Base-by-base conservation (phyloP, 345 rosid species). In the Eucalyptus urophylla region DNA sequence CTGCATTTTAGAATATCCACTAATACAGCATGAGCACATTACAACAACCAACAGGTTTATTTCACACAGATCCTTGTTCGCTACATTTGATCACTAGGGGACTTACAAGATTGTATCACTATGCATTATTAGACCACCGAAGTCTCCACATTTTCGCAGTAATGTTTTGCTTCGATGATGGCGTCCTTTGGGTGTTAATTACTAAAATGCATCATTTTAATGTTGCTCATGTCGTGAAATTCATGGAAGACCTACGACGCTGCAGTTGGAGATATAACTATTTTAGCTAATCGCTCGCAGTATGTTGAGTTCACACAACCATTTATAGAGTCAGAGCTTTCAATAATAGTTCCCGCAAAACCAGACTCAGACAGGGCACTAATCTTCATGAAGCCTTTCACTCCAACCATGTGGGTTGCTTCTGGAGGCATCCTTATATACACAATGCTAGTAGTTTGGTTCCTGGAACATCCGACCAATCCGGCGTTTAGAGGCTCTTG, bases 361-460 rank as follows among this genome's bases (percentile, higher is more conserved):
- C 54, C 89, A 29, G 65, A 89, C 4, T 86, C 88, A 76, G 56
- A 88, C 31, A 91, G 93, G 2, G 86, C 92, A 1, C 94, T 95
- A 94, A 88, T 92, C 88, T 94, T 95, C 90, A 47, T 91, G 86
- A 92, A 91, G 88, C 97, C 97, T 29, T 94, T 95, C 92, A 92
- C 94, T n/a, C 8, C 45, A 88, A 44, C 89, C 49, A 92, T 93
- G 94, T 95, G 97, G 95, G 9, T 89, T 29, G 95, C 90, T 16
- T 92, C 93, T 14, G 95, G 89, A 69, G 87, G 49, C 50, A 51
- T 92, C 22, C 87, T 94, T 86, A 62, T 93, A 83, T 94, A 93
- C 92, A 94, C 93, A 33, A 90, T 92, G 92, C 47, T 90, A 24
- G 80, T 92, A 33, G 94, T 95, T 62, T 95, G 96, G 96, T 44